These are phyloP conservation scores for Parsonsia alboflavescens DNA, from an alignment of 257 asterid genomes.

Conservation along the genomic window DNA sequence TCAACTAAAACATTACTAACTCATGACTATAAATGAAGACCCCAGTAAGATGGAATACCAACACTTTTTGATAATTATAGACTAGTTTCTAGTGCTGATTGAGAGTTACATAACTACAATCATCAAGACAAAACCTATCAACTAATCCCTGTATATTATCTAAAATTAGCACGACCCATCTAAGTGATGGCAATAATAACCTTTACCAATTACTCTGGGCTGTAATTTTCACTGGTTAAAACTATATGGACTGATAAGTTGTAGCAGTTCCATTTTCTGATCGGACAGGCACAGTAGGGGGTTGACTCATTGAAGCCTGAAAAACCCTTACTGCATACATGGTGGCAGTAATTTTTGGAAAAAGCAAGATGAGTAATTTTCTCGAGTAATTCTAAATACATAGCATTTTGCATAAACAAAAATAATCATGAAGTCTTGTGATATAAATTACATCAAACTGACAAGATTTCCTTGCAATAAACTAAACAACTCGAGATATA, in stretches of 20 bases:
- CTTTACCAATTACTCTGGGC: background rate
- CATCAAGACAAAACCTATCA: background rate
- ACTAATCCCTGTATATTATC: background rate
- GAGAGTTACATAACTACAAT: background rate
- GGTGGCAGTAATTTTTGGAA: background rate
- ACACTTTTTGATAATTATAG: no score
- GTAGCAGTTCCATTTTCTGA: background rate
- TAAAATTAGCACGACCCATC: background rate
- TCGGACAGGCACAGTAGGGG: background rate
- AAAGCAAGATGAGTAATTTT: background rate
- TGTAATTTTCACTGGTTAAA: background rate
- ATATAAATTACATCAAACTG: background rate
- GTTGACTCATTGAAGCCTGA: background rate
- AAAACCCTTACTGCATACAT: background rate
- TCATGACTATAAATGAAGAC: no score
- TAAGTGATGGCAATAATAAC: background rate
- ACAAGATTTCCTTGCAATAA: background rate
- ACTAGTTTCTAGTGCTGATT: no score
- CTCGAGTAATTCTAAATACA: background rate
- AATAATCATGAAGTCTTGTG: no score
- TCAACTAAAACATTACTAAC: no score
- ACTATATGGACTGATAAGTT: background rate
- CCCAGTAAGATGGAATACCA: no score
- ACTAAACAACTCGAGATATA: background rate
- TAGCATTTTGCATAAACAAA: no score